Evolutionary conservation across 768 basidiomycete genomes (phyloP), one percentile per base, ranked within the genome.

Genomic region (Termitomyces sp.): DNA sequence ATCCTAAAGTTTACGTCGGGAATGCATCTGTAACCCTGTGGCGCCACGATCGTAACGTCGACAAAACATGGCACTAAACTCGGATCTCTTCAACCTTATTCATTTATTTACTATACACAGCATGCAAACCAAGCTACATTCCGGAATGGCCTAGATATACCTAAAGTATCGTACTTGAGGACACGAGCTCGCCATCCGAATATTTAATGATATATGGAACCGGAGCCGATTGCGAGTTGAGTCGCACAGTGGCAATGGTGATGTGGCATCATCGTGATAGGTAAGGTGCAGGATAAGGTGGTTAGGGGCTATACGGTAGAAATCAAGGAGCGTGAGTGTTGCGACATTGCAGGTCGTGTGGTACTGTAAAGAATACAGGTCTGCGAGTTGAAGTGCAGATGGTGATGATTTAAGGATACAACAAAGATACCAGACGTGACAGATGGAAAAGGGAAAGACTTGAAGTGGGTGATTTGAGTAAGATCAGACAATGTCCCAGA

Each of bases 401-500:
- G 66, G 70, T 66, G 71, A 71, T 72, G 65, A 70, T 61, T 66
- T 55, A 69, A 55, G 67, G 67, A 71, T 71, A 69, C 66, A 70
- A 58, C 48, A 55, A 24, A 39, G 11, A 55, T 55, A 42, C 54
- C 53, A 52, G 56, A 56, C 61, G 57, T 54, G 13, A 59, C 18
- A 60, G 51, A 56, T 45, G 18, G 32, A 59, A 28, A 28, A 28
- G 36, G 39, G 7, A 28, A 22, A 8, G 15, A 18, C 28, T 32
- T 28, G 24, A 13, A 42, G 59, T 48, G 55, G 62, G 38, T 62
- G 12, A 52, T 53, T 36, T 50, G 50, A 55, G 44, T 32, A 32
- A 60, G 28, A 55, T 79, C 77, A 95, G 57, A 94, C 83, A 69
- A 97, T 87, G 72, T 95, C 93, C 95, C 95, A 96, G 55, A 97